Percentiles rank a stretch among this genome's conserved stretches.
These are phyloP conservation scores for Spergularia bocconei DNA, from an alignment of 148 eudicot genomes.

Conservation along the genomic window DNA sequence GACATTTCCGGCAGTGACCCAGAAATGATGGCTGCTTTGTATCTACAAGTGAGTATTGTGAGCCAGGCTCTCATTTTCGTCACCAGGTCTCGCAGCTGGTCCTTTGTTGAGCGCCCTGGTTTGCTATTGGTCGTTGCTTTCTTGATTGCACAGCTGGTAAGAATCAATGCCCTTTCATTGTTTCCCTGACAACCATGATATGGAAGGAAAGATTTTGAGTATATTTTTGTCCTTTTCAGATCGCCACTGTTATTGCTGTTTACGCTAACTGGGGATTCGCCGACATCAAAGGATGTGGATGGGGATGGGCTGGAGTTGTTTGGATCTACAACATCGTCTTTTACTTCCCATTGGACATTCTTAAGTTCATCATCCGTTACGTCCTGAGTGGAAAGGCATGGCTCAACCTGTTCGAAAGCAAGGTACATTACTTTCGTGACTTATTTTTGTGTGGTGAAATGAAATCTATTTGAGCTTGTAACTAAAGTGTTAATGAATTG, in stretches of 20 bases:
- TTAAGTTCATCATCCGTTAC: conserved; percentile 81
- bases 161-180: not conserved
- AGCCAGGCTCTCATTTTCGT: conserved; percentile 96
- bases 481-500: not conserved
- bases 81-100: conserved; percentile 91
- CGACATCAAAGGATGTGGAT: conserved; percentile 78
- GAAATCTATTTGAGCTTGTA: not conserved
- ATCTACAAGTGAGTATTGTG: conserved; percentile 93
- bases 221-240: conserved; percentile 35
- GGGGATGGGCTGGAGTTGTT: conserved; percentile 99
- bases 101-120: conserved; percentile 85
- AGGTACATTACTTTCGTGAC: conserved; percentile 39
- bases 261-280: conserved; percentile 89
- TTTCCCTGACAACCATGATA: not conserved
- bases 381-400: conserved; percentile 95
- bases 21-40: conserved; percentile 88
- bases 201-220: not conserved
- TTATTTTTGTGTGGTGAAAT: not conserved
- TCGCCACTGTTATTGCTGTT: conserved; percentile 88
- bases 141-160: conserved; percentile 82
- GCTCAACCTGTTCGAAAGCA: conserved; percentile 78
- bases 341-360: conserved; percentile 76
- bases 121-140: conserved; percentile 62
- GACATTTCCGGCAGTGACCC: conserved; percentile 29
- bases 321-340: conserved; percentile 82